phyloP scores from a whole-genome alignment of 371 early-diverging fungal genomes.

The Saksenaea vasiformis region DNA sequence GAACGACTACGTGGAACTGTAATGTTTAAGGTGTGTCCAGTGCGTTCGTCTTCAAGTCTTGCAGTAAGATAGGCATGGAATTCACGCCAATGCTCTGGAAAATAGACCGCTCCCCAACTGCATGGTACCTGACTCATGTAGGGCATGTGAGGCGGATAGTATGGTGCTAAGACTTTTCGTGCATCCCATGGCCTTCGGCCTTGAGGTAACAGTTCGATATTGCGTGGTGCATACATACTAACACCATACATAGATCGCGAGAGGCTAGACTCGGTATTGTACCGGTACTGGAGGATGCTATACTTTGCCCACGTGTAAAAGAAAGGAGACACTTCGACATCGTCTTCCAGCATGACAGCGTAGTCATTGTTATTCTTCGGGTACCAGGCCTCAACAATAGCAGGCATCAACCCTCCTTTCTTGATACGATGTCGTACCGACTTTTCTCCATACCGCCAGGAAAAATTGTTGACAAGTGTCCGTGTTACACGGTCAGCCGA shows the following conservation, averaged over 20 bases:
- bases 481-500: conserved; percentile 56
- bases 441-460: conserved; percentile 55
- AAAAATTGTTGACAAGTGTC: conserved; percentile 43
- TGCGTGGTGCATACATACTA: conserved; percentile 63
- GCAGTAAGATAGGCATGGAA: conserved; percentile 59
- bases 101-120: conserved; percentile 72
- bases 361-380: conserved; percentile 58
- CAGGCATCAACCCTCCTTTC: conserved; percentile 66
- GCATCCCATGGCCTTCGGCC: conserved; percentile 55
- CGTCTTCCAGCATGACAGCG: conserved; percentile 66
- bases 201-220: conserved; percentile 50
- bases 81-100: conserved; percentile 70
- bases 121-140: conserved; percentile 63
- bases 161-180: conserved; percentile 18
- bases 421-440: conserved; percentile 58
- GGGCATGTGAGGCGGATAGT: conserved; percentile 45
- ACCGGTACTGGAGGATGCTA: conserved; percentile 60
- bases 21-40: conserved; percentile 46
- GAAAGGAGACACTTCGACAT: conserved; percentile 67
- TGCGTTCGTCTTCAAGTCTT: conserved; percentile 47
- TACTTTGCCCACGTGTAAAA: conserved; percentile 67
- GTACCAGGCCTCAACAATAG: conserved; percentile 69
- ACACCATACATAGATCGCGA: conserved; percentile 57
- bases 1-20: conserved; percentile 61
- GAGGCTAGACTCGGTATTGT: conserved; percentile 31